Percentiles rank a stretch among this genome's conserved stretches.
phyloP scores from a whole-genome alignment of 2,329 filamentous ascomycete species.

The Aspergillus uvarum region DNA sequence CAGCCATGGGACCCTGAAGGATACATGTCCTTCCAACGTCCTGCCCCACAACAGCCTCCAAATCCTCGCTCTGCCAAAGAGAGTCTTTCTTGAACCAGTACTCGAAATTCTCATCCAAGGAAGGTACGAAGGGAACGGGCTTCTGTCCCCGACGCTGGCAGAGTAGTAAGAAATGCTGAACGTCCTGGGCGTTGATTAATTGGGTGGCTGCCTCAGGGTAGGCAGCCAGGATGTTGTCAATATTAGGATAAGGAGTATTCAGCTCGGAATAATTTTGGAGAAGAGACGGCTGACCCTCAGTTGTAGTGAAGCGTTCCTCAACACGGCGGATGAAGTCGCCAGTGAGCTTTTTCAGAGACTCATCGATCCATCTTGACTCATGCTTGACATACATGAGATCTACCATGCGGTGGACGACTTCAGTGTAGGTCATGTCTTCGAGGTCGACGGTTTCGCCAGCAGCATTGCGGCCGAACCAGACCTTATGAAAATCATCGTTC shows the following conservation, averaged over 20 bases:
- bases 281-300: conserved; percentile 69
- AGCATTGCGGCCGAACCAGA: conserved; percentile 89
- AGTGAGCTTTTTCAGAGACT: conserved; percentile 76
- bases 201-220: conserved; percentile 87
- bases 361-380: conserved; percentile 87
- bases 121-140: conserved; percentile 91
- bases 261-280: conserved; percentile 90
- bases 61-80: conserved; percentile 96
- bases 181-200: conserved; percentile 96
- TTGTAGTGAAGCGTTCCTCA: conserved; percentile 89
- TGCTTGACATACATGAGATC: conserved; percentile 91
- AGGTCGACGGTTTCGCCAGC: conserved; percentile 78
- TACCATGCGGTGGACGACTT: conserved; percentile 82
- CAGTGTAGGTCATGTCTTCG: conserved; percentile 93
- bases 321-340: conserved; percentile 96
- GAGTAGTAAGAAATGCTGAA: conserved; percentile 91
- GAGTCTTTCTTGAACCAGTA: conserved; percentile 99
- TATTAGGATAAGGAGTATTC: conserved; percentile 72
- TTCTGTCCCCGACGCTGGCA: conserved; percentile 93
- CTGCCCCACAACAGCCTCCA: conserved; percentile 92
- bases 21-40: conserved; percentile 97
- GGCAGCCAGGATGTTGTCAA: conserved; percentile 74
- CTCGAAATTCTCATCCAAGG: conserved; percentile 96
- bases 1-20: conserved; percentile 89
- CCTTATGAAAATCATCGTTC: conserved; percentile 94